Percentiles rank a stretch among this genome's conserved stretches.
phyloP scores from a whole-genome alignment of 192 early-diverging fungal species.

The Gaertneriomyces semiglobifer region DNA sequence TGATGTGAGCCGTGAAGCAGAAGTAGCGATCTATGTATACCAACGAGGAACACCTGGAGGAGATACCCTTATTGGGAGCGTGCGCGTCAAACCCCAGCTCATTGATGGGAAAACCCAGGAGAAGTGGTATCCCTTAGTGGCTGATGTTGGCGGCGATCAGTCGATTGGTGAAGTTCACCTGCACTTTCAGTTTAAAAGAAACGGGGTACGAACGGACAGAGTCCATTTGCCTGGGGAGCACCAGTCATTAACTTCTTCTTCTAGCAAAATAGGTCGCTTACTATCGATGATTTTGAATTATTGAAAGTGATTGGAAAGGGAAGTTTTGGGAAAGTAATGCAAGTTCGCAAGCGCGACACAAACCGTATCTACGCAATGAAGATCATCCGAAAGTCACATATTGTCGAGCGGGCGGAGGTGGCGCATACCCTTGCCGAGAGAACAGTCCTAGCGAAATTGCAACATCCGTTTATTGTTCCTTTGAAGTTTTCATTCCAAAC shows the following conservation, averaged over 20 bases:
- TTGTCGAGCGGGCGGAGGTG: slow-evolving; percentile 89
- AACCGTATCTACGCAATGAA: slow-evolving; percentile 97
- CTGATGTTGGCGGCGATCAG: slow-evolving; percentile 16
- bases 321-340: slow-evolving; percentile 95
- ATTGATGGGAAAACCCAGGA: slow-evolving; percentile 33
- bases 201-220: slow-evolving; percentile 4
- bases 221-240: neutral
- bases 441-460: slow-evolving; percentile 83
- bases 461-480: slow-evolving; percentile 64
- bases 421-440: slow-evolving; percentile 91
- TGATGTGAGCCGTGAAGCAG: slow-evolving; percentile 40
- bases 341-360: slow-evolving; percentile 85
- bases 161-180: slow-evolving; percentile 33
- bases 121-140: slow-evolving; percentile 32
- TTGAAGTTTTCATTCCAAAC: slow-evolving; percentile 69
- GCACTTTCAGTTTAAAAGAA: slow-evolving; percentile 33
- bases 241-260: neutral
- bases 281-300: slow-evolving; percentile 88
- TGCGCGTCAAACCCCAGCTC: slow-evolving; percentile 24
- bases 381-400: slow-evolving; percentile 88
- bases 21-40: slow-evolving; percentile 33
- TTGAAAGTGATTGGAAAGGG: slow-evolving; percentile 96
- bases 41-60: slow-evolving; percentile 13
- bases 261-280: slow-evolving; percentile 66
- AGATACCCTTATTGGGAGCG: slow-evolving; percentile 28